These are phyloP conservation scores for Globisporangium recalcitrans DNA, from an alignment of 352 stramenopile species.

Conservation along the genomic window DNA sequence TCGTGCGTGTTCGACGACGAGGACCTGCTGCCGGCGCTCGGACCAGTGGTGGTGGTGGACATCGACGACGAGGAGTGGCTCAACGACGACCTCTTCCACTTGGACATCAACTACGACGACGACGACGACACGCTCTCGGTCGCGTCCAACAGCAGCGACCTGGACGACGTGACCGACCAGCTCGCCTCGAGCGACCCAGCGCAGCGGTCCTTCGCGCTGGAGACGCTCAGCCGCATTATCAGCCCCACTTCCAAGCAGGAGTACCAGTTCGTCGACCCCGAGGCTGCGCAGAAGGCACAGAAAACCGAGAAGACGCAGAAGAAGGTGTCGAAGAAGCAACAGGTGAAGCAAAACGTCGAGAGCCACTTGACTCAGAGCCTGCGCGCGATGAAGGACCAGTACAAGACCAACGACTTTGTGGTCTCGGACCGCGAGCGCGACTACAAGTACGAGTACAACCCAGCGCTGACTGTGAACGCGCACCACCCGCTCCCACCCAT, in stretches of 20 bases:
- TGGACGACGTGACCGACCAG: slow-evolving; percentile 26
- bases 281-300: neutral
- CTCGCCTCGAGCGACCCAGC: slow-evolving; percentile 38
- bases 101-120: slow-evolving; percentile 13
- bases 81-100: slow-evolving; percentile 18
- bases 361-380: slow-evolving; percentile 34
- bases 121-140: slow-evolving; percentile 25
- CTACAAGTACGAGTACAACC: slow-evolving; percentile 45
- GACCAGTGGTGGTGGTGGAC: slow-evolving; percentile 35
- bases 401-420: slow-evolving; percentile 10
- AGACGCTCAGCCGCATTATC: slow-evolving; percentile 44
- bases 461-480: slow-evolving; percentile 25
- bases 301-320: neutral
- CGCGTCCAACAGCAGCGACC: slow-evolving; percentile 23
- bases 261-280: slow-evolving; percentile 8
- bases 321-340: slow-evolving; percentile 19
- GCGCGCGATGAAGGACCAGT: slow-evolving; percentile 16
- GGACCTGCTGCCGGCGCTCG: slow-evolving; percentile 34
- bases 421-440: slow-evolving; percentile 23
- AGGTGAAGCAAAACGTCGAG: slow-evolving; percentile 37
- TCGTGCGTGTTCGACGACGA: slow-evolving; percentile 44
- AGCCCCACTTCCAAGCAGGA: slow-evolving; percentile 14
- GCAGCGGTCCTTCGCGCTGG: slow-evolving; percentile 31
- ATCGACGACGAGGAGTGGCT: slow-evolving; percentile 38
- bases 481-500: slow-evolving; percentile 44